Evolutionary conservation across 2,329 filamentous ascomycete genomes (phyloP), one percentile per base, ranked within the genome.

Genomic region (Periconia digitata): DNA sequence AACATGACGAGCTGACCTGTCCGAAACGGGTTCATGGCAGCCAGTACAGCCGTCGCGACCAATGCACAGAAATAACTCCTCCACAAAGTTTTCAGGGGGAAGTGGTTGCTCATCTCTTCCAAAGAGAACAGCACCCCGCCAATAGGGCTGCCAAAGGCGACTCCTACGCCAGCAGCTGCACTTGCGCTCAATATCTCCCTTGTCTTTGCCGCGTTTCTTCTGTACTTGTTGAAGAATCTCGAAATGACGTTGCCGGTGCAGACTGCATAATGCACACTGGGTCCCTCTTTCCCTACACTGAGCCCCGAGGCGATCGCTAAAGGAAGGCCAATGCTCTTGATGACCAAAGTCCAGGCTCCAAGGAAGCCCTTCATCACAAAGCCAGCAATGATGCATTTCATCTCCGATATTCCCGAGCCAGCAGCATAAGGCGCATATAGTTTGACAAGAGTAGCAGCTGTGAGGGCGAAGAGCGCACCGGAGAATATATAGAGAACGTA

Each of bases 281-380:
- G 94, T 0, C 94, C 94, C 74, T 99, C 94, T 67, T 99, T 99
- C 46, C 94, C 94, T 12, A 99, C 91, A 0, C 91, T 96, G 20
- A 99, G 76, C 2, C 94, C 94, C 1, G 92, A 96, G 12, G 89
- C 92, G 68, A 99, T 99, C 37, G 92, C 89, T 38, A 99, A 77
- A 1, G 94, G 94, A 40, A 99, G 77, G 20, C 88, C 89, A 46
- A 97, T 83, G 0, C 91, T 95, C 74, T 99, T 99, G 75, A 99
- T 97, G 51, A 94, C 72, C 24, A 99, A 77, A 5, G 94, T 97
- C 83, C 90, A 91, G 61, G 87, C 86, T 17, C 92, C 91, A 15
- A 99, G 80, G 65, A 99, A 99, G 0, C 92, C 94, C 73, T 97
- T 96, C 94, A 99, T 99, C 42, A 97, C 90, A 69, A 99, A 99